Percentiles rank a stretch among this genome's conserved stretches.
Evolutionary conservation across 1,284 basidiomycete species (phyloP).

Genomic region (Fomitopsis palustris): DNA sequence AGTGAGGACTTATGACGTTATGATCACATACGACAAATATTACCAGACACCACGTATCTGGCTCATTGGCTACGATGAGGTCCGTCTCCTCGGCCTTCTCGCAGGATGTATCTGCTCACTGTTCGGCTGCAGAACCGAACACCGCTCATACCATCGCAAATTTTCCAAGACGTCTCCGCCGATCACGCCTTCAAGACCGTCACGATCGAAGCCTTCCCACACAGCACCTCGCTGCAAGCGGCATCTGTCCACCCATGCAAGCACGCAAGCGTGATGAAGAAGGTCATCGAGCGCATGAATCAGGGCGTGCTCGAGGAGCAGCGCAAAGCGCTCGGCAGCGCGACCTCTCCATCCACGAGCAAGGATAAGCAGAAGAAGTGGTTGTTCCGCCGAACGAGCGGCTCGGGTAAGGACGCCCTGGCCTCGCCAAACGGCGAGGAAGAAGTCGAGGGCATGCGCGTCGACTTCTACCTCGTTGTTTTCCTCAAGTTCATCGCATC

Average conservation of each 20-base stretch:
- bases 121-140: conserved; percentile 64
- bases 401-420: conserved; percentile 49
- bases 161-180: conserved; percentile 96
- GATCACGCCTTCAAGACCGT: conserved; percentile 99
- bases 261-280: conserved; percentile 99
- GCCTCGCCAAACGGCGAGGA: conserved; percentile 50
- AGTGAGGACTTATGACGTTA: conserved; percentile 98
- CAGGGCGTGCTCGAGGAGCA: conserved; percentile 79
- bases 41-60: conserved; percentile 96
- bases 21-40: conserved; percentile 99
- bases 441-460: conserved; percentile 82
- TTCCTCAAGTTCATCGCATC: conserved; percentile 97
- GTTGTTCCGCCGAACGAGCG: conserved; percentile 72
- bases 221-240: conserved; percentile 79
- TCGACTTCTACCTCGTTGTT: conserved; percentile 94
- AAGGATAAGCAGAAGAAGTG: conserved; percentile 82
- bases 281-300: conserved; percentile 99
- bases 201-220: conserved; percentile 97
- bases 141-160: conserved; percentile 83
- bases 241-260: conserved; percentile 98
- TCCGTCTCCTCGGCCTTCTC: conserved; percentile 28
- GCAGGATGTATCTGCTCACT: conserved; percentile 5
- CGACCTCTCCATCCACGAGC: conserved; percentile 6
- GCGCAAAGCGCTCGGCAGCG: conserved; percentile 35
- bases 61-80: conserved; percentile 95